Base-by-base conservation (phyloP, 2,329 filamentous ascomycete species). In the Talaromyces sp. region DNA sequence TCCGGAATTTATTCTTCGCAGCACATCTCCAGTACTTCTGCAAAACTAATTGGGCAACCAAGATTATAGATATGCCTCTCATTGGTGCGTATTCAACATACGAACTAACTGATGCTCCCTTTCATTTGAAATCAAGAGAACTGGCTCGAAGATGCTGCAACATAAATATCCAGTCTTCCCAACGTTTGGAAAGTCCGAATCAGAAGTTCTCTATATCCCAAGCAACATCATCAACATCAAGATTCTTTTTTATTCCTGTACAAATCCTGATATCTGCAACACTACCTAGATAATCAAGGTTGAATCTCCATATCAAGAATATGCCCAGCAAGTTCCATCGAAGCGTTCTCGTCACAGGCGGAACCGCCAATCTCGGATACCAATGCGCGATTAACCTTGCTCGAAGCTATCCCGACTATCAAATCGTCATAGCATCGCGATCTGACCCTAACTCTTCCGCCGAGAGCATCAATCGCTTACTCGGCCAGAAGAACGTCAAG, bases 311-410 rank as follows among this genome's bases (percentile, higher is more conserved):
- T 22, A 2, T 60, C 13, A 52, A 19, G 22, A 60, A 2, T n/a
- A 60, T 64, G 54, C 43, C 54, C 2, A 45, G 6, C 22, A 52
- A 52, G 16, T 59, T 50, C 35, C 31, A 35, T 33, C 57, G 63
- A 31, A 61, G 24, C 16, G 16, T 65, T 10, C 57, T 83, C n/a
- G 64, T 83, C 37, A 84, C 82, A 0, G 82, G 82, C 16, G 82
- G 82, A 5, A 84, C 82, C 1, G 60, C 68, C 10, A 77, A 77
- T 11, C 70, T 84, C 0, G 82, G 82, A 1, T 83, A 80, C 63
- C 68, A 82, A 9, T 71, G 74, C 22, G 78, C 82, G 1, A 69
- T 78, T 1, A 66, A 68, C 2, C 77, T 84, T 41, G 81, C 82
- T 24, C 73, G 72, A 24, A 67, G 76, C 60, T 73, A 77, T 61